Evolutionary conservation across 257 asterid genomes (phyloP), one percentile per base, ranked within the genome.

Genomic region (Oldenlandia corymbosa): DNA sequence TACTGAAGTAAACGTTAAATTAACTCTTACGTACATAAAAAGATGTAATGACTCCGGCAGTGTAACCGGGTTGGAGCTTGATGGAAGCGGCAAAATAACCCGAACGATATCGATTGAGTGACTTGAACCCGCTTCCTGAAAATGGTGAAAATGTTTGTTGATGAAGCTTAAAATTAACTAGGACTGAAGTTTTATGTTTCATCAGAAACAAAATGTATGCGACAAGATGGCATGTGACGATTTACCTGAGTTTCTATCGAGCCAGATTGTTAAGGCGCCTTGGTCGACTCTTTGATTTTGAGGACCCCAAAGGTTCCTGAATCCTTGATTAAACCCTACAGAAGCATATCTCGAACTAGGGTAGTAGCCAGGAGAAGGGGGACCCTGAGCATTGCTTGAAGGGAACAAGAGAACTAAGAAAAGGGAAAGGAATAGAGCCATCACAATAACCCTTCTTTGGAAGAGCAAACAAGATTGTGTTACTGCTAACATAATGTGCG

Each of bases 1-100:
- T n/a, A n/a, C n/a, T n/a, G n/a, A n/a, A n/a, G n/a, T n/a, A n/a
- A n/a, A n/a, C n/a, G n/a, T n/a, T n/a, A n/a, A n/a, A n/a, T n/a
- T n/a, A 78, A 67, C 61, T 60, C 31, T 34, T 45, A 49, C 93
- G 78, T 50, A 91, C 95, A 56, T 91, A 91, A 32, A 84, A 83
- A 20, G 94, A 84, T 66, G 96, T 88, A 66, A 88, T 88, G 26
- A 88, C 87, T 63, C 98, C 98, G 4, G 98, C 98, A 23, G 98
- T 91, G 30, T 81, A 91, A 10, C 95, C 95, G n/a, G 87, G 61
- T 50, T 88, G 98, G 57, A 91, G 95, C 81, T 86, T 91, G 36
- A 91, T 70, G 2, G 84, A 76, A 11, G 85, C 76, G 39, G 90
- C 92, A 74, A 91, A 86, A 69, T 81, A 86, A 7, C 98, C 98